Evolutionary conservation across 2,329 filamentous ascomycete species (phyloP), one percentile per base, ranked within the genome.

Genomic region (Helotiales sp.): DNA sequence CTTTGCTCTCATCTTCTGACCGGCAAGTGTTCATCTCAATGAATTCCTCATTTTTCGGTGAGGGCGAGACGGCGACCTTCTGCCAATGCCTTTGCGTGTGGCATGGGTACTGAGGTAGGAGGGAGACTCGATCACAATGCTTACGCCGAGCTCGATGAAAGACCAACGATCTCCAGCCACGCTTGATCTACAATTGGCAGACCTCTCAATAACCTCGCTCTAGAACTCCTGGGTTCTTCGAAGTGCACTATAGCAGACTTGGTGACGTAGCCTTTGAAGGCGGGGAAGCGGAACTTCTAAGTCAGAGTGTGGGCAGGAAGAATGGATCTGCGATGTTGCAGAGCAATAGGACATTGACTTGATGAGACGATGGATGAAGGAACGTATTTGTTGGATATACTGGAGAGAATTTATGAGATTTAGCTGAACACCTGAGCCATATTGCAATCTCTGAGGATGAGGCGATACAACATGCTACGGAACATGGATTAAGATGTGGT

Each of bases 181-280:
- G 79, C 83, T 9, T 86, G 86, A 73, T 82, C 81, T 62, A 73
- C 81, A 0, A 77, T 86, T 22, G 84, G 85, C 5, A 79, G 79
- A 58, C 76, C 77, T 5, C 75, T 84, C 36, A 81, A 84, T 57
- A 83, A 80, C 67, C 76, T 81, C 50, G 79, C 79, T 1, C 81
- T 84, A 66, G 81, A n/a, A 83, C 63, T 72, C 74, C 3, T 83
- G 76, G 59, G 73, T 79, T 80, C 62, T 75, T 78, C 66, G 74
- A 79, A 54, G 64, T 68, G 38, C 59, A 62, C 6, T 70, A 70
- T 53, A 68, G 72, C 27, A 72, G 71, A 59, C 81, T 80, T 61
- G 75, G 74, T 22, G 79, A 80, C 12, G 73, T 81, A 15, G 79
- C 82, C 3, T 70, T 81, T 12, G 77, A 76, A 9, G 69, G 73